Evolutionary conservation across 2,329 filamentous ascomycete species (phyloP).

Genomic region (Curvularia lunata): DNA sequence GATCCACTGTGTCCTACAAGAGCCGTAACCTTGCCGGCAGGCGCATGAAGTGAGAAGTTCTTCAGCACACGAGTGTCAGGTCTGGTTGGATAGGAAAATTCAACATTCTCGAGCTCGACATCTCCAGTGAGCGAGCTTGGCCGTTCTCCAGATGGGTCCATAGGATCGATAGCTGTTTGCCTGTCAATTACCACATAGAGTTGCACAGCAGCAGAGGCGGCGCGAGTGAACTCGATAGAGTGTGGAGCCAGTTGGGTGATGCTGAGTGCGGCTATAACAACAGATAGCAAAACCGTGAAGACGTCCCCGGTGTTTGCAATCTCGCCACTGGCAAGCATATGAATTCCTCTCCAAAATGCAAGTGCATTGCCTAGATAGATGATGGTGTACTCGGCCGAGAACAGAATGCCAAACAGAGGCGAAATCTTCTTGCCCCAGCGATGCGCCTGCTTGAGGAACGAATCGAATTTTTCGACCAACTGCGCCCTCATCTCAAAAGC

Average conservation of each 20-base stretch:
- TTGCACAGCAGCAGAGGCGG: constrained; percentile 21
- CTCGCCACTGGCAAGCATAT: constrained; percentile 22
- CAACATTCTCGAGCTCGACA: constrained; percentile 79
- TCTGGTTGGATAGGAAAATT: constrained; percentile 90
- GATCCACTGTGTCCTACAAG: constrained; percentile 75
- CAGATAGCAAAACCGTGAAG: constrained; percentile 75
- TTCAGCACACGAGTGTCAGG: constrained; percentile 77
- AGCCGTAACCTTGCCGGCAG: constrained; percentile 60
- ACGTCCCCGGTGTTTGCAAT: constrained; percentile 67
- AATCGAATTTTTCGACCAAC: constrained; percentile 64
- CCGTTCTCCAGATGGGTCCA: constrained; percentile 17
- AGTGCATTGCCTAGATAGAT: constrained; percentile 69
- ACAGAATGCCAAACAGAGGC: constrained; percentile 60
- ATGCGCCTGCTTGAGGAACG: constrained; percentile 57
- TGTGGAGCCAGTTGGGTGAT: constrained; percentile 18
- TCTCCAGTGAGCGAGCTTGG: constrained; percentile 10
- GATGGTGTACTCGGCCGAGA: constrained; percentile 69
- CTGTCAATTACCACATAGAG: constrained; percentile 23
- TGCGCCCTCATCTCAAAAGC: constrained; percentile 64
- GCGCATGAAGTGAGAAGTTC: constrained; percentile 52
- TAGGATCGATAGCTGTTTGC: constrained; percentile 17
- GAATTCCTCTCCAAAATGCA: constrained; percentile 68
- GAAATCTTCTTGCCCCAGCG: constrained; percentile 63
- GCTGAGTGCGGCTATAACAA: constrained; percentile 79
- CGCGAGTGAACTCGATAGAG: constrained; percentile 21